phyloP scores from a whole-genome alignment of 148 eudicot genomes.

The Beta vulgaris region DNA sequence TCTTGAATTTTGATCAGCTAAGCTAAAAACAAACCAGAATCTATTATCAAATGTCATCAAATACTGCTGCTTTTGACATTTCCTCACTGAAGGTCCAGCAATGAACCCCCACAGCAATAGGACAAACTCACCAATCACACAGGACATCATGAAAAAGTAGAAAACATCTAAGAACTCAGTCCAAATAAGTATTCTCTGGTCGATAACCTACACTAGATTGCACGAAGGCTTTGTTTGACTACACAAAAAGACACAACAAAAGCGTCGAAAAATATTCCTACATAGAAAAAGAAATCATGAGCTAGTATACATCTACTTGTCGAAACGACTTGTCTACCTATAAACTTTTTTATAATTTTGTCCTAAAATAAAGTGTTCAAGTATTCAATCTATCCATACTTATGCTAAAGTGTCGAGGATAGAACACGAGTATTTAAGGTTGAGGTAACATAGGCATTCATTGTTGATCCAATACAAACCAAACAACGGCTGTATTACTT shows the following conservation, averaged over 20 bases:
- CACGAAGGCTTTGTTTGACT: background rate
- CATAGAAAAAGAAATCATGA: background rate
- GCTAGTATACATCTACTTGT: background rate
- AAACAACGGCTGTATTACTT: background rate
- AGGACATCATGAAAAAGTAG: background rate
- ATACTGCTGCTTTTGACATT: background rate
- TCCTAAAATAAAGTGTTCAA: too few species aligned
- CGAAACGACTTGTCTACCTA: too few species aligned
- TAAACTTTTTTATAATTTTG: too few species aligned
- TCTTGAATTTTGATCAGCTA: background rate
- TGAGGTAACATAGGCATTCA: too few species aligned
- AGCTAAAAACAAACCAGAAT: background rate
- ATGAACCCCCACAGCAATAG: background rate
- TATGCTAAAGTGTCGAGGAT: too few species aligned
- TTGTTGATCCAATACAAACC: background rate
- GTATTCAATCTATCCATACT: too few species aligned
- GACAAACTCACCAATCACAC: background rate
- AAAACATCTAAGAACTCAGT: background rate
- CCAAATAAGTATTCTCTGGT: background rate
- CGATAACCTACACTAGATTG: background rate
- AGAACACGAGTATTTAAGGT: too few species aligned
- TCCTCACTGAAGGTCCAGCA: background rate
- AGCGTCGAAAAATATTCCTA: background rate
- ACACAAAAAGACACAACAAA: background rate
- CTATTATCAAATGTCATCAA: background rate